These are phyloP conservation scores for Solanum pennellii DNA, from an alignment of 257 asterid genomes.

Conservation along the genomic window DNA sequence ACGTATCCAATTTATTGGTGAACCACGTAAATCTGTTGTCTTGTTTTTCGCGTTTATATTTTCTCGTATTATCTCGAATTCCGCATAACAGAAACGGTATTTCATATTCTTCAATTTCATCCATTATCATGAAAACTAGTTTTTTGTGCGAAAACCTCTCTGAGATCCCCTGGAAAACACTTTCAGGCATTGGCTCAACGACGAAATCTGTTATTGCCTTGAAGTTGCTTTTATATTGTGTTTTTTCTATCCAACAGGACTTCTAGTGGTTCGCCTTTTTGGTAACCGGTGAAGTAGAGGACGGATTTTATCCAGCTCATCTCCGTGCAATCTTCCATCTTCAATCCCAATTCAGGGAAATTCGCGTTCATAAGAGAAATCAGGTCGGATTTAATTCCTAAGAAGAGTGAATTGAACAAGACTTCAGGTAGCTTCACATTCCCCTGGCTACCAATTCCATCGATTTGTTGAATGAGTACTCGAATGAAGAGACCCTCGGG, in stretches of 20 bases:
- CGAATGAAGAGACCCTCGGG: conserved; percentile 7
- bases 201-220: conserved; percentile 20
- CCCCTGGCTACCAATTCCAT: not conserved
- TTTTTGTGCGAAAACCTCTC: conserved; percentile 1
- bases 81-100: too few species aligned
- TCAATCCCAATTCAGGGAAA: conserved; percentile 14
- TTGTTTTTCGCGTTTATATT: too few species aligned
- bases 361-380: not conserved
- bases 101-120: conserved; percentile 1
- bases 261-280: not conserved
- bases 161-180: not conserved
- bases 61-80: too few species aligned
- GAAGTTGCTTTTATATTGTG: conserved; percentile 6
- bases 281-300: conserved; percentile 3
- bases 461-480: conserved; percentile 4
- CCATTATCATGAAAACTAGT: conserved; percentile 9
- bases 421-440: not conserved
- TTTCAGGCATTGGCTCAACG: not conserved
- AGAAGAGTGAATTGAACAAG: conserved; percentile 7
- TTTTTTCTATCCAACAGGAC: conserved; percentile 6
- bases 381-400: conserved; percentile 5
- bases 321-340: not conserved
- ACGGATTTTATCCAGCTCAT: conserved; percentile 14
- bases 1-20: too few species aligned
- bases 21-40: too few species aligned